These are phyloP conservation scores for Hyaloperonospora brassicae DNA, from an alignment of 352 stramenopile genomes.

Conservation along the genomic window DNA sequence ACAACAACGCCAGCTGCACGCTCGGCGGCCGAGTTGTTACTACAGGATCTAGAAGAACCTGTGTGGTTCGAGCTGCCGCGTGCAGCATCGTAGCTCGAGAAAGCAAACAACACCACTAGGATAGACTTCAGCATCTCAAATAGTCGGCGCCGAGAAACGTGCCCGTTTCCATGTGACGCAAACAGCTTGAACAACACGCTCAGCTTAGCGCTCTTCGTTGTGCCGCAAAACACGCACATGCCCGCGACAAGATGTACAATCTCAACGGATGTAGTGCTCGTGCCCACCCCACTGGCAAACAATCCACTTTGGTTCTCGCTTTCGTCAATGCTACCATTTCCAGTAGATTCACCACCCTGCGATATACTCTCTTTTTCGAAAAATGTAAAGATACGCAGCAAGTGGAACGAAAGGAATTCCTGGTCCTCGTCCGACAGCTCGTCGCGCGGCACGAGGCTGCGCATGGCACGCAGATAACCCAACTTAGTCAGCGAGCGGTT, in stretches of 20 bases:
- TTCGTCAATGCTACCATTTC: slow-evolving; percentile 17
- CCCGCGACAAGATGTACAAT: slow-evolving; percentile 68
- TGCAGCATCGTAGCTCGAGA: slow-evolving; percentile 70
- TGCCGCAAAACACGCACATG: slow-evolving; percentile 90
- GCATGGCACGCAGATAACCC: slow-evolving; percentile 72
- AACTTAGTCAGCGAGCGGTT: slow-evolving; percentile 64
- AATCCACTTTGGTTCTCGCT: slow-evolving; percentile 16
- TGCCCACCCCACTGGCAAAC: slow-evolving; percentile 15
- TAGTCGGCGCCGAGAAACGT: slow-evolving; percentile 60
- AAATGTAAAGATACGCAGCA: slow-evolving; percentile 74
- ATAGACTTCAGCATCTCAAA: slow-evolving; percentile 82
- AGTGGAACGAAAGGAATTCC: slow-evolving; percentile 81
- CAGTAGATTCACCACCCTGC: slow-evolving; percentile 30
- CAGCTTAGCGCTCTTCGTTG: slow-evolving; percentile 93
- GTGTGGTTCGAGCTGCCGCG: slow-evolving; percentile 58
- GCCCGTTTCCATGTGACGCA: slow-evolving; percentile 48
- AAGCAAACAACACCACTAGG: slow-evolving; percentile 75
- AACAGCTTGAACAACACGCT: slow-evolving; percentile 81
- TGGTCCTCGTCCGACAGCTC: slow-evolving; percentile 78
- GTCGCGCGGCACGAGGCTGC: slow-evolving; percentile 60
- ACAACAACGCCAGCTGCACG: slow-evolving; percentile 84
- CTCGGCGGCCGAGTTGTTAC: slow-evolving; percentile 75
- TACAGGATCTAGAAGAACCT: slow-evolving; percentile 46
- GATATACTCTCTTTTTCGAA: slow-evolving; percentile 70
- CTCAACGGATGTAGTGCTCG: slow-evolving; percentile 57